phyloP scores from a whole-genome alignment of 2,329 filamentous ascomycete genomes.

The Blumeria graminis region DNA sequence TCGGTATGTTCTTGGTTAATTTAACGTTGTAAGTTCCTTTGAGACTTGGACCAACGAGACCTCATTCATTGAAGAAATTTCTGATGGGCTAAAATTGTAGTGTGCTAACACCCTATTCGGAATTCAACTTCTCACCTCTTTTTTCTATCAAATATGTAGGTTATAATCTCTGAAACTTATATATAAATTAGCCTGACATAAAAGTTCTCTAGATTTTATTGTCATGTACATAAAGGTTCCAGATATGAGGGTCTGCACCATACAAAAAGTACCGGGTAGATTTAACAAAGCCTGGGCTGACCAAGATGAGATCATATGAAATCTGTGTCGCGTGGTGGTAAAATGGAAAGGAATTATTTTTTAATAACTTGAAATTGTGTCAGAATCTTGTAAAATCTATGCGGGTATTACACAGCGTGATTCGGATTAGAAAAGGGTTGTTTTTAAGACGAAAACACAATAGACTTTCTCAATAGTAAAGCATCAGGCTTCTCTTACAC shows the following conservation, averaged over 20 bases:
- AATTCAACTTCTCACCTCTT: not conserved
- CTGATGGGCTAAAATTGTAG: not conserved
- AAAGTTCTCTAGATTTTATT: not conserved
- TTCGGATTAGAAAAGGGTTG: too few species aligned
- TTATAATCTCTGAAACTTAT: not conserved
- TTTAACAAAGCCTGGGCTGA: not conserved
- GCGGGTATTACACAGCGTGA: too few species aligned
- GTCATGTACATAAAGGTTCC: not conserved
- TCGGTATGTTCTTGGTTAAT: not conserved
- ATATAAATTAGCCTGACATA: not conserved
- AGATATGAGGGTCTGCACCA: not conserved
- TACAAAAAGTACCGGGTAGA: not conserved
- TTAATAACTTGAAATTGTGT: too few species aligned
- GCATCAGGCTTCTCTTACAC: too few species aligned
- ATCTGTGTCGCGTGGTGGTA: too few species aligned
- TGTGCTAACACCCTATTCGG: not conserved
- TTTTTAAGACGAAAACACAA: too few species aligned
- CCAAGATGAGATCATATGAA: too few species aligned
- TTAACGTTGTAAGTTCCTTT: not conserved
- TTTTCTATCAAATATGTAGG: not conserved
- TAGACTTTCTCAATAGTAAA: too few species aligned
- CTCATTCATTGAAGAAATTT: not conserved
- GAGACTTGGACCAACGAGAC: not conserved
- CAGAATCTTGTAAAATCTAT: too few species aligned
- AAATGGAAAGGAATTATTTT: too few species aligned